Conservation (phyloP, 2,329 filamentous ascomycete genomes). For the Colletotrichum sp. region DNA sequence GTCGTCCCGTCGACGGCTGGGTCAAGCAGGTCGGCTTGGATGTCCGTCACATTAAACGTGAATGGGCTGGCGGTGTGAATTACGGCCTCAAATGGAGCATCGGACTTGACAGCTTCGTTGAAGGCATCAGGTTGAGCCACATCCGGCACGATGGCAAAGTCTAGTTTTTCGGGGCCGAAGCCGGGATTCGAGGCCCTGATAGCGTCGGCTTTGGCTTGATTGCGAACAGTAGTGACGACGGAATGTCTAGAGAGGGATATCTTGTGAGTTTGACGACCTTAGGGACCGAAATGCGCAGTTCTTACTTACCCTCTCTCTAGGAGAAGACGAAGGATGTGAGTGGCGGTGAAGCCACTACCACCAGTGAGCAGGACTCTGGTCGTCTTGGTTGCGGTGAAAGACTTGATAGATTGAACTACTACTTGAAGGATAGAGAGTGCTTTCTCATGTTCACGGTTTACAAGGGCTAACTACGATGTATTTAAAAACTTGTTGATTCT, state of each 20-base stretch:
- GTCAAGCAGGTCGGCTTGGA: conserved; percentile 58
- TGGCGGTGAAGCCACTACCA: not conserved
- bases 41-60: conserved; percentile 55
- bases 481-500: not conserved
- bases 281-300: too few relatives aligned
- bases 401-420: not conserved
- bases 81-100: conserved; percentile 50
- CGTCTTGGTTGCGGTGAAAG: not conserved
- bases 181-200: conserved; percentile 53
- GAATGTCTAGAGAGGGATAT: too few relatives aligned
- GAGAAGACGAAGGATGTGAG: too few relatives aligned
- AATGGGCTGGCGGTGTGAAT: conserved; percentile 66
- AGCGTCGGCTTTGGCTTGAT: conserved; percentile 54
- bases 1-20: conserved; percentile 59
- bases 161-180: conserved; percentile 41
- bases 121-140: conserved; percentile 78
- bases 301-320: too few relatives aligned
- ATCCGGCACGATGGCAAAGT: conserved; percentile 70
- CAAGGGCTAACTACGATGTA: not conserved
- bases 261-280: too few relatives aligned
- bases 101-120: conserved; percentile 58
- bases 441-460: not conserved
- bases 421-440: rapidly evolving
- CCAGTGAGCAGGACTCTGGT: not conserved
- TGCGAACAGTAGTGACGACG: conserved; percentile 61